Evolutionary conservation across 305 asterid species (phyloP).

Genomic region (Solanum hybrid): DNA sequence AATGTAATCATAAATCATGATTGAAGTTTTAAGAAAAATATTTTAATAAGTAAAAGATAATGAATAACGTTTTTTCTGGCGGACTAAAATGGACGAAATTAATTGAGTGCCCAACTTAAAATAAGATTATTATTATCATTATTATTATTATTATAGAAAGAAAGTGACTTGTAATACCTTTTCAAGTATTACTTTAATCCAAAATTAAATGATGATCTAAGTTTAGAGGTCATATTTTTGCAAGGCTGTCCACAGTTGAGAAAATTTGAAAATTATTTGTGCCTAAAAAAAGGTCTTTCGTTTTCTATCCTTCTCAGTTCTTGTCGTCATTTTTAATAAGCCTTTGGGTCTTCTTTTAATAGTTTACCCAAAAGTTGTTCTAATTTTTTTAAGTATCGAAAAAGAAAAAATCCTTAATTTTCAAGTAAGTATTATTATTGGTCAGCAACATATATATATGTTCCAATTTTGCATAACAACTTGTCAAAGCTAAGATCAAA

Average conservation of each 20-base stretch:
- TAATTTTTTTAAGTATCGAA: not conserved
- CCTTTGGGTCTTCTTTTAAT: not conserved
- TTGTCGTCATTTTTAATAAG: not conserved
- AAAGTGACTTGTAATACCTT: not conserved
- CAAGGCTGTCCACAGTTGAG: constrained; percentile 4
- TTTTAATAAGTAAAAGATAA: not conserved
- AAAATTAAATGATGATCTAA: not conserved
- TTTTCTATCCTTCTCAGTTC: not conserved
- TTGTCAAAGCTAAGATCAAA: not conserved
- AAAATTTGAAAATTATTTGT: not conserved
- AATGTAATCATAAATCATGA: too few relatives aligned
- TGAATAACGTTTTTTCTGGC: not conserved
- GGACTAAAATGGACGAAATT: not conserved
- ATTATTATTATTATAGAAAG: not conserved
- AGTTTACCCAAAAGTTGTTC: too few relatives aligned
- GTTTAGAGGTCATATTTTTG: not conserved
- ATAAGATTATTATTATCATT: not conserved
- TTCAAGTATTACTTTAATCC: not conserved
- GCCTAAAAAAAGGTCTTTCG: not conserved
- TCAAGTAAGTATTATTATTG: not conserved
- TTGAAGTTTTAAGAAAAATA: not conserved
- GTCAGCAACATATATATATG: not conserved
- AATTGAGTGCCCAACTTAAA: not conserved
- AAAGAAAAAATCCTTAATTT: not conserved
- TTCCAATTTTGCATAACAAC: not conserved